These are phyloP conservation scores for Geosmithia flava DNA, from an alignment of 2,329 filamentous ascomycete genomes.

Conservation along the genomic window DNA sequence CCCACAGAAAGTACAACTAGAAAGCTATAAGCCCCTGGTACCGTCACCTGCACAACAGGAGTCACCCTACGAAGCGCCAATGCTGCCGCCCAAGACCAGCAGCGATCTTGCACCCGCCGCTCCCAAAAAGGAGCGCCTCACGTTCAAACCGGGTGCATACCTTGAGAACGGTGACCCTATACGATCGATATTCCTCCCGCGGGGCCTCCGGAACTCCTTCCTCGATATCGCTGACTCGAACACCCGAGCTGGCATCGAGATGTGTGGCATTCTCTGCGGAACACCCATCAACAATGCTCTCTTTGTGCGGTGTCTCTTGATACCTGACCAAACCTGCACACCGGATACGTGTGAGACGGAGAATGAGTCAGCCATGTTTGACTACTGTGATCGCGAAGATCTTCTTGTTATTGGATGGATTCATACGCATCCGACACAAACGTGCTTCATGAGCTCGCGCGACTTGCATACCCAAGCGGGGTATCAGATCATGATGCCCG, in stretches of 20 bases:
- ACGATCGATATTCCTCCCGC: conserved; percentile 77
- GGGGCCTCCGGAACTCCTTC: conserved; percentile 61
- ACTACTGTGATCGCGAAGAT: conserved; percentile 77
- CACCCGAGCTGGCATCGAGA: conserved; percentile 74
- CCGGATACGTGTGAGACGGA: conserved; percentile 91
- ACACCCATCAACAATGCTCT: conserved; percentile 85
- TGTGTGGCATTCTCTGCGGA: conserved; percentile 88
- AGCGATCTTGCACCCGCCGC: conserved; percentile 10
- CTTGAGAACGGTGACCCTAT: conserved; percentile 83
- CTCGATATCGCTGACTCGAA: conserved; percentile 63
- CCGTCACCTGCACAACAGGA: neutral
- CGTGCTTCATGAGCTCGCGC: conserved; percentile 92
- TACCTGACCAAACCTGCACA: conserved; percentile 82
- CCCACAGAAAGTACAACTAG: conserved; percentile 15
- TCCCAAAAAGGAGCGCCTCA: conserved; percentile 48
- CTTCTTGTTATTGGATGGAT: conserved; percentile 91
- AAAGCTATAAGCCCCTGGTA: conserved; percentile 7
- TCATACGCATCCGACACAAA: conserved; percentile 92
- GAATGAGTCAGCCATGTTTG: conserved; percentile 74
- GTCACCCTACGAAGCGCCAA: conserved; percentile 5
- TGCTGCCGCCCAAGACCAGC: conserved; percentile 15
- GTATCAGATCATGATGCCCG: conserved; percentile 92
- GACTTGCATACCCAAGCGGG: conserved; percentile 90
- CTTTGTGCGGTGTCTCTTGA: conserved; percentile 78
- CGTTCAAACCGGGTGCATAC: conserved; percentile 63